Conservation (phyloP, 2,329 filamentous ascomycete genomes). For the Beauveria sp. region DNA sequence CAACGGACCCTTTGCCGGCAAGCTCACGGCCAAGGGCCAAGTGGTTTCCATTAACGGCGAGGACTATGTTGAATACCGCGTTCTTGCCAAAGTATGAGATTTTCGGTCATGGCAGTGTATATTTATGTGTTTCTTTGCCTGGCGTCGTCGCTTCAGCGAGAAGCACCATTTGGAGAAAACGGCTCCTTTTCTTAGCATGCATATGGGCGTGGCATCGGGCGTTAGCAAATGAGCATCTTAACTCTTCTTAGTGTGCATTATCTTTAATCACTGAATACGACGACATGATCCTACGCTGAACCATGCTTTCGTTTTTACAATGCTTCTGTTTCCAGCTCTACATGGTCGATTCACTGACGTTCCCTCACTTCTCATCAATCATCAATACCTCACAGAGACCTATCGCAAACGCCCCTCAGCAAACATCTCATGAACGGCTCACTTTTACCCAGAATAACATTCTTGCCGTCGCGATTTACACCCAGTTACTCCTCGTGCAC, state of each 20-base stretch:
- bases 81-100: slow-evolving; percentile 44
- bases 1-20: slow-evolving; percentile 53
- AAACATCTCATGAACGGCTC: too few relatives aligned
- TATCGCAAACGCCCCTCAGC: neutral
- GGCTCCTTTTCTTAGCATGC: slow-evolving; percentile 1
- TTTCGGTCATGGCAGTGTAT: neutral
- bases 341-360: too few relatives aligned
- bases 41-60: slow-evolving; percentile 59
- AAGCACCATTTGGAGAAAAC: neutral
- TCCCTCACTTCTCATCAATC: too few relatives aligned
- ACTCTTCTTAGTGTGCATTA: neutral
- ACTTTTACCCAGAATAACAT: neutral
- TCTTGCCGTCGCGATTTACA: slow-evolving; percentile 12
- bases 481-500: slow-evolving; percentile 1
- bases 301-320: too few relatives aligned
- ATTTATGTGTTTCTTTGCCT: neutral
- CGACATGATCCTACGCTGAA: neutral
- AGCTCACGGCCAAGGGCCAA: slow-evolving; percentile 53
- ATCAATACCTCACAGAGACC: neutral
- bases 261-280: neutral
- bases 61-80: slow-evolving; percentile 59
- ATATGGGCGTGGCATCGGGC: neutral
- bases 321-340: neutral
- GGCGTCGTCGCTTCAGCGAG: neutral
- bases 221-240: neutral